Evolutionary conservation across 129 eudicot genomes (phyloP).

Genomic region (Dittrichia graveolens): DNA sequence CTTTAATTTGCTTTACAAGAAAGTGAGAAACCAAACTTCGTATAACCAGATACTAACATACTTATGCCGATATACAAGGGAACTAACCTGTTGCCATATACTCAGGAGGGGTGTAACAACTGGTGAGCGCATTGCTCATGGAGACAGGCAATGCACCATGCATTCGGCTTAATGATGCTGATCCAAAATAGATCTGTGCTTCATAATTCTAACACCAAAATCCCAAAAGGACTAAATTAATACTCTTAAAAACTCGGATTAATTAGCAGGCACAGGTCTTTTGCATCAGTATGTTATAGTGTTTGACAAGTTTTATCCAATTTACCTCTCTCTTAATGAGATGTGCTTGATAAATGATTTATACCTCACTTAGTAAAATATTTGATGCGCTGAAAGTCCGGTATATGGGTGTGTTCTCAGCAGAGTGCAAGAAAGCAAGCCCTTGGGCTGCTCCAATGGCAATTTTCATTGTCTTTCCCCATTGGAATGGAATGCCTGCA

Average conservation of each 20-base stretch:
- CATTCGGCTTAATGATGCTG: constrained; percentile 4
- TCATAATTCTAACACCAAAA: constrained; percentile 22
- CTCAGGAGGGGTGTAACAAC: constrained; percentile 23
- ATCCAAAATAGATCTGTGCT: constrained; percentile 31
- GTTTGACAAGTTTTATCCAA: not conserved
- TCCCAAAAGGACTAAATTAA: constrained; percentile 13
- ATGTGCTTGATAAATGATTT: not conserved
- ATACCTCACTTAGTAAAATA: constrained; percentile 45
- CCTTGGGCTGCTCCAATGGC: constrained; percentile 33
- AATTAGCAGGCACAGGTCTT: too few relatives aligned
- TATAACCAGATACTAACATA: too few relatives aligned
- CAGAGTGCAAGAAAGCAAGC: constrained; percentile 48
- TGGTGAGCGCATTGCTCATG: constrained; percentile 11
- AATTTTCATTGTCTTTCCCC: constrained; percentile 21
- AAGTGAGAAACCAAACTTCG: too few relatives aligned
- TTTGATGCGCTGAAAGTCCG: constrained; percentile 60
- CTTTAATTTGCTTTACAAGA: too few relatives aligned
- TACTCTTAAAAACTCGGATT: not conserved
- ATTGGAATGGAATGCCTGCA: constrained; percentile 23
- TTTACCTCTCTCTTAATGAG: not conserved
- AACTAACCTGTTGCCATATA: constrained; percentile 16
- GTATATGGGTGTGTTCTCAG: too few relatives aligned
- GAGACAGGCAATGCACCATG: constrained; percentile 9
- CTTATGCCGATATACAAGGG: not conserved
- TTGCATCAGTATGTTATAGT: not conserved